These are phyloP conservation scores for Penicillium sp. DNA, from an alignment of 2,329 filamentous ascomycete genomes.

Conservation along the genomic window DNA sequence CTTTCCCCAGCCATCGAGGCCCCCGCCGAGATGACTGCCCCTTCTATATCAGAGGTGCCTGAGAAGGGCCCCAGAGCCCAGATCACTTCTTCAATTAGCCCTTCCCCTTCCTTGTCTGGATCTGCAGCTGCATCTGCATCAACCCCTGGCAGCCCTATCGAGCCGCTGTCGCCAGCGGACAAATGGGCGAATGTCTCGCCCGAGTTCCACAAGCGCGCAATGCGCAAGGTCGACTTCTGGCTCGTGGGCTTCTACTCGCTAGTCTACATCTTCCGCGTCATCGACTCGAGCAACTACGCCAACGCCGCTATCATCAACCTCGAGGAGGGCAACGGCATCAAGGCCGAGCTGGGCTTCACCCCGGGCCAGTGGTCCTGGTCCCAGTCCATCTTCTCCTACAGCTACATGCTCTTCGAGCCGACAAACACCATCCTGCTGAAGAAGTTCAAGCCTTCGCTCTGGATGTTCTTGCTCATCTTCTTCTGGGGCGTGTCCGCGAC, in stretches of 20 bases:
- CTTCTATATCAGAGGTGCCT: background rate
- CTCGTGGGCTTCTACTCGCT: slow-evolving; percentile 39
- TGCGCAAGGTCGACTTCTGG: slow-evolving; percentile 43
- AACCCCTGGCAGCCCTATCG: too few species aligned
- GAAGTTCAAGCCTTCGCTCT: slow-evolving; percentile 38
- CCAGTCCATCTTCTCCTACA: slow-evolving; percentile 48
- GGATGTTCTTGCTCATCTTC: slow-evolving; percentile 44
- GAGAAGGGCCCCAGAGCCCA: background rate
- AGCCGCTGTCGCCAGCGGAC: background rate
- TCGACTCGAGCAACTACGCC: slow-evolving; percentile 47
- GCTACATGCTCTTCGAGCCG: slow-evolving; percentile 47
- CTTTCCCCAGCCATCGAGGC: background rate
- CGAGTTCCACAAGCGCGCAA: slow-evolving; percentile 35
- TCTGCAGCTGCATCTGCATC: background rate
- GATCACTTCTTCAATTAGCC: background rate
- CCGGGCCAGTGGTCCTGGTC: slow-evolving; percentile 46
- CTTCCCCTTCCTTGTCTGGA: background rate
- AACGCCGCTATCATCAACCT: slow-evolving; percentile 50
- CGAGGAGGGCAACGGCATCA: slow-evolving; percentile 46
- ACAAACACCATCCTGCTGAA: slow-evolving; percentile 46
- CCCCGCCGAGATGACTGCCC: background rate
- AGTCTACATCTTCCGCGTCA: slow-evolving; percentile 48
- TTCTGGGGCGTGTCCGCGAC: slow-evolving; percentile 45
- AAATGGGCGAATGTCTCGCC: background rate
- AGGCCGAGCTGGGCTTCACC: slow-evolving; percentile 41